A percentile compares a stretch with the other conserved stretches of the same genome.
Evolutionary conservation across 1,284 basidiomycete genomes (phyloP).

Genomic region (Pascua guehoae): DNA sequence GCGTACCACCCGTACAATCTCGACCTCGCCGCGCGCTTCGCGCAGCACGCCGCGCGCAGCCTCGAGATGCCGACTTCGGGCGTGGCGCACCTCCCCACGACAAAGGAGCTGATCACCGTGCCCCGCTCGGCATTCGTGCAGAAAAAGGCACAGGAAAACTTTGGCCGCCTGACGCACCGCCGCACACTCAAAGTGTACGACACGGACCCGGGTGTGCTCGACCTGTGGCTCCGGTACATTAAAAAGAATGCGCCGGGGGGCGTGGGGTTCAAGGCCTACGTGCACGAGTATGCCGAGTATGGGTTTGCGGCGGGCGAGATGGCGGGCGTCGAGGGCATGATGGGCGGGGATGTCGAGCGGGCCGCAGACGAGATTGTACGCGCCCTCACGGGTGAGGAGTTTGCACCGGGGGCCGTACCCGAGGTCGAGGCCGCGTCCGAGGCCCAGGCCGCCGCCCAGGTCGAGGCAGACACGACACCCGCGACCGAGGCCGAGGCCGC

Average conservation of each 20-base stretch:
- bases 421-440: not conserved
- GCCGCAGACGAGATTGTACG: conserved; percentile 27
- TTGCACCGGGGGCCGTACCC: conserved; percentile 1
- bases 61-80: conserved; percentile 77
- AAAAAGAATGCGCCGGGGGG: conserved; percentile 73
- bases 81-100: conserved; percentile 67
- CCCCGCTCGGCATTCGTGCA: conserved; percentile 81
- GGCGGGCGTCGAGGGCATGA: conserved; percentile 31
- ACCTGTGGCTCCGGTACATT: conserved; percentile 78
- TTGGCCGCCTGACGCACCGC: conserved; percentile 77
- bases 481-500: conserved; percentile 1
- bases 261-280: conserved; percentile 77
- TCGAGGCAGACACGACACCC: not conserved
- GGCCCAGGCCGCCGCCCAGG: not conserved
- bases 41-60: conserved; percentile 73
- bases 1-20: conserved; percentile 67
- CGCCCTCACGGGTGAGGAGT: conserved; percentile 21
- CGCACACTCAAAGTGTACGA: conserved; percentile 89
- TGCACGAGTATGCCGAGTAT: conserved; percentile 69
- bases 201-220: conserved; percentile 71
- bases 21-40: conserved; percentile 79
- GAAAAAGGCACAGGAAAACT: conserved; percentile 96
- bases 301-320: conserved; percentile 59
- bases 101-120: conserved; percentile 82
- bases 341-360: conserved; percentile 19